Evolutionary conservation across 306 rosid species (phyloP).

Genomic region (Pyrus bretschneideri): DNA sequence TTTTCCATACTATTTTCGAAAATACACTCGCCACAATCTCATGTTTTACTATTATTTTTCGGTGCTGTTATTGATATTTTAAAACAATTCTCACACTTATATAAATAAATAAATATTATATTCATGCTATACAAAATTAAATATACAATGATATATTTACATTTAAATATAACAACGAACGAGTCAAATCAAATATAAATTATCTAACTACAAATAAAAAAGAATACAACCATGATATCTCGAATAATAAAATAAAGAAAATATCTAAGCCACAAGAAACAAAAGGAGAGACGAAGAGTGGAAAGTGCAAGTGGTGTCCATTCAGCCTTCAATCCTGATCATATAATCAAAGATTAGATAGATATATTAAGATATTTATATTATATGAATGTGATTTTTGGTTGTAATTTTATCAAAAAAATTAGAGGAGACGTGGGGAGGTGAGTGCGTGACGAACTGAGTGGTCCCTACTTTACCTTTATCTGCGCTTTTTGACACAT

Average conservation of each 20-base stretch:
- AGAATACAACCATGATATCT: neutral
- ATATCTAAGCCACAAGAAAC: slow-evolving; percentile 18
- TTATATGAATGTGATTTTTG: neutral
- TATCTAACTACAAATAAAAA: too few relatives aligned
- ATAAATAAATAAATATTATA: too few relatives aligned
- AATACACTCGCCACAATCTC: neutral
- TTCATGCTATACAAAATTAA: too few relatives aligned
- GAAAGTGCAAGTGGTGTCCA: neutral
- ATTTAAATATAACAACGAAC: too few relatives aligned
- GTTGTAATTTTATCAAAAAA: neutral
- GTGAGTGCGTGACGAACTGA: neutral
- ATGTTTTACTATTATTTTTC: neutral
- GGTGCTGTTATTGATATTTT: rapidly evolving
- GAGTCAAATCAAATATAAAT: too few relatives aligned
- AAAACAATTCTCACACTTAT: neutral
- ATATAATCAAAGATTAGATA: neutral
- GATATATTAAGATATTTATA: too few relatives aligned
- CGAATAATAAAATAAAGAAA: neutral
- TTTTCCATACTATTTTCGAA: neutral
- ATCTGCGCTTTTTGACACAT: slow-evolving; percentile 48
- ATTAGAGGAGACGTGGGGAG: neutral
- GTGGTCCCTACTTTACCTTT: slow-evolving; percentile 29
- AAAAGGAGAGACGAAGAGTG: neutral
- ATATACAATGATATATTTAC: too few relatives aligned
- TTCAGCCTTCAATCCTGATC: neutral